Evolutionary conservation across 164 flowering plant genomes (phyloP), one percentile per base, ranked within the genome.

Genomic region (Brasenia schreberi): DNA sequence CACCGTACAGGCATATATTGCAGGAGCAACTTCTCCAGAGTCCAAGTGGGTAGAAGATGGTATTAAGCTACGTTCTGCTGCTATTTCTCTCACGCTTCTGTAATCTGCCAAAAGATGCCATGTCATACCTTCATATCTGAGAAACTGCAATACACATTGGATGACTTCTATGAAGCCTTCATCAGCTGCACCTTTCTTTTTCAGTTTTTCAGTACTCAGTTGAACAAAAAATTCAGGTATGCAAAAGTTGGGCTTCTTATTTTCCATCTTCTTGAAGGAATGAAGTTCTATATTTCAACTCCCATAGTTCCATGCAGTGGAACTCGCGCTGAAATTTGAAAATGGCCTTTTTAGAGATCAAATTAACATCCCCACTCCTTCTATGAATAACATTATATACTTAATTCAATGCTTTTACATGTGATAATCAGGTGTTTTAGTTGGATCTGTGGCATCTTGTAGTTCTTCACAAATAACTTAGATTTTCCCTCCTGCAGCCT

Each of bases 1-100:
- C 16, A 14, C 12, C n/a, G 63, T 78, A 19, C 59, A 94, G 98
- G 87, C 83, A 64, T 65, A 74, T 75, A 78, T 94, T 70, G 93
- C 97, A 66, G 97, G 92, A 71, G 97, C 89, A 75, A 70, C 92
- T 76, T 96, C 96, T 7, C 96, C 96, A 16, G 65, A 84, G 63
- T 80, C 78, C 53, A 91, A 75, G 69, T 94, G 99, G 99, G 86
- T 76, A 5, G 86, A 81, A 44, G 97, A 89, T 74, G 96, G 95
- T 11, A 73, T 85, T 59, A 84, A 81, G 73, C 97, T 94, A 68
- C 96, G 99, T 0, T 91, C 97, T 76, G 96, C 99, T 63, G 99
- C 97, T 7, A 71, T 94, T 53, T 94, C 99, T 7, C 69, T 94
- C 63, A 77, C 95, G 9, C 60, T 90, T 49, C 16, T 49, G 56